Evolutionary conservation across 2,329 filamentous ascomycete genomes (phyloP).

Genomic region (Aureobasidium sp.): DNA sequence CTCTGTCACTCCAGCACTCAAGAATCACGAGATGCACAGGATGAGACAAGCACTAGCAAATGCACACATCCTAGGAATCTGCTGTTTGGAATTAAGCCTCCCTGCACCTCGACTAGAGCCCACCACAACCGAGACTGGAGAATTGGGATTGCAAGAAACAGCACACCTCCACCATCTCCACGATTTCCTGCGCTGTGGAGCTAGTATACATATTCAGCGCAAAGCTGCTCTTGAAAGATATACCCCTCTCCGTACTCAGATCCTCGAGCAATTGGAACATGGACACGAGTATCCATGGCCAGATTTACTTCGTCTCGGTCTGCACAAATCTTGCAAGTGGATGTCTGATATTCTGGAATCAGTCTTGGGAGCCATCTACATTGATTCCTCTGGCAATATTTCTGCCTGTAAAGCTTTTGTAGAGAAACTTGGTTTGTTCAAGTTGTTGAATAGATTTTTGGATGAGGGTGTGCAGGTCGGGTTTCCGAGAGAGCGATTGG

Average conservation of each 20-base stretch:
- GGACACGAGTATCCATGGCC: conserved; percentile 66
- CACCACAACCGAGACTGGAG: neutral
- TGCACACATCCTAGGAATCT: conserved; percentile 67
- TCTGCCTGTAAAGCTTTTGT: conserved; percentile 52
- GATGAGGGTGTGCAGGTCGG: conserved; percentile 43
- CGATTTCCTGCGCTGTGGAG: conserved; percentile 24
- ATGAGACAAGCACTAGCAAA: conserved; percentile 72
- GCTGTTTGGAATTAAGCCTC: conserved; percentile 53
- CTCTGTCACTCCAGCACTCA: conserved; percentile 37
- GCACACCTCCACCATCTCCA: conserved; percentile 17
- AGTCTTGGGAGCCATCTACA: conserved; percentile 71
- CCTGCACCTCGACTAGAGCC: conserved; percentile 22
- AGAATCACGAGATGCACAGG: conserved; percentile 61
- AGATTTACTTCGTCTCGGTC: conserved; percentile 50
- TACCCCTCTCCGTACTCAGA: conserved; percentile 35
- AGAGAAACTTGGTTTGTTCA: conserved; percentile 55
- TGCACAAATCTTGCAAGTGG: conserved; percentile 58
- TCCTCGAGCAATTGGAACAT: conserved; percentile 43
- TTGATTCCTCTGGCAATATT: conserved; percentile 62
- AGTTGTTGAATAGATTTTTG: conserved; percentile 54
- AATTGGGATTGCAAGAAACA: conserved; percentile 5
- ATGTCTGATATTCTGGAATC: conserved; percentile 78
- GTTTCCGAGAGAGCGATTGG: conserved; percentile 61
- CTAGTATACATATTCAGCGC: conserved; percentile 41
- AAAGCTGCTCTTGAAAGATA: conserved; percentile 39